Base-by-base conservation (phyloP, 306 rosid species). In the Inga oerstediana region DNA sequence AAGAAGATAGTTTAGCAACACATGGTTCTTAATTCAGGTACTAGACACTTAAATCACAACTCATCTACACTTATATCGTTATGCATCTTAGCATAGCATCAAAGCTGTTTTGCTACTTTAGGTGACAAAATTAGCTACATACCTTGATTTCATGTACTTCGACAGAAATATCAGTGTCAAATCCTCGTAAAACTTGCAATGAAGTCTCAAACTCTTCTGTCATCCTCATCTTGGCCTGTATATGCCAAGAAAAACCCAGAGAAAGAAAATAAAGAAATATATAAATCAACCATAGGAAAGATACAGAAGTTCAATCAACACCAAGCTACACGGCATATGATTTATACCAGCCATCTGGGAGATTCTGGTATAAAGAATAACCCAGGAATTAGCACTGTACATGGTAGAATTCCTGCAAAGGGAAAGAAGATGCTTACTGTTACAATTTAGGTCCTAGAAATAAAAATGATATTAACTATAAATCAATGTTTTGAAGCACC, bases 61-160 rank as follows among this genome's bases (percentile, higher is more conserved):
- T 5, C 37, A 22, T n/a, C 61, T 66, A 72, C 73, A 77, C 52
- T 78, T 72, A 75, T 56, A 75, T 56, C 73, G 43, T 56, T 80
- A 49, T 64, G 32, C 45, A 45, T 64, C 13, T 74, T 67, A 74
- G 15, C 46, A 54, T 67, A 73, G 22, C 46, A 45, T 65, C 14
- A 78, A 73, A 69, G 39, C 43, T 68, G n/a, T 22, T 72, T 45
- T 72, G 76, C 41, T 12, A 72, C 34, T 51, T 24, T 24, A 22
- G 75, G 45, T 51, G 66, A 59, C 39, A 78, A 78, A 78, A 64
- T 71, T 82, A 37, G 73, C 62, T 59, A 77, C 48, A 22, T 88
- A 92, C 98, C 98, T 92, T 94, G 80, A 94, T 94, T 82, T 94
- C 98, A 62, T 92, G 81, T 77, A 92, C 95, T 94, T 92, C 98